phyloP scores from a whole-genome alignment of 2,329 filamentous ascomycete genomes.

The Pyrenochaeta sp. region DNA sequence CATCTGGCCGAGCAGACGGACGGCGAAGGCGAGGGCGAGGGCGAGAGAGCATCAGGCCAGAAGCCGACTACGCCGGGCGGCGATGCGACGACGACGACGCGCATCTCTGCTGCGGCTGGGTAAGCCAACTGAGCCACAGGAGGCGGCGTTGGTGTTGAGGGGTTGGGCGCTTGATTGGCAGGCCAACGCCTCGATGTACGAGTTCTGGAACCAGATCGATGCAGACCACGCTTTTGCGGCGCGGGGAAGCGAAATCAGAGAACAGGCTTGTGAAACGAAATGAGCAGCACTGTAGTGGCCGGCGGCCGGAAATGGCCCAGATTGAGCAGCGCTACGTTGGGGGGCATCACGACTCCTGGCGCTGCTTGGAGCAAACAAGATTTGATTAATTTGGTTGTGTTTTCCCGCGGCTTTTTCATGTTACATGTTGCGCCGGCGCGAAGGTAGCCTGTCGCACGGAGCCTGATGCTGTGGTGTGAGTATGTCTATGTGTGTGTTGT shows the following conservation, averaged over 20 bases:
- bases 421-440: slow-evolving; percentile 10
- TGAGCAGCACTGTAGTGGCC: slow-evolving; percentile 7
- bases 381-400: slow-evolving; percentile 18
- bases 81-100: slow-evolving; percentile 27
- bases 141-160: slow-evolving; percentile 12
- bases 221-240: not conserved
- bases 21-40: slow-evolving; percentile 24
- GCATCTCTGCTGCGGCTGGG: slow-evolving; percentile 41
- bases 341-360: slow-evolving; percentile 22
- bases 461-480: not conserved
- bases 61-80: slow-evolving; percentile 14
- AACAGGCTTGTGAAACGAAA: slow-evolving; percentile 16
- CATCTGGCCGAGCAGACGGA: slow-evolving; percentile 61
- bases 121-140: slow-evolving; percentile 36
- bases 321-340: slow-evolving; percentile 8
- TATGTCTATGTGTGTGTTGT: no score
- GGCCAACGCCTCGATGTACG: not conserved
- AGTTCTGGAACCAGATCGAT: slow-evolving; percentile 11
- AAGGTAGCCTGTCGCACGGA: not conserved
- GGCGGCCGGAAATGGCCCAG: slow-evolving; percentile 6
- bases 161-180: slow-evolving; percentile 2
- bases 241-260: slow-evolving; percentile 20
- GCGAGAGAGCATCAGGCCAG: slow-evolving; percentile 4
- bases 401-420: slow-evolving; percentile 2
- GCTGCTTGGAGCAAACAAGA: slow-evolving; percentile 28